Evolutionary conservation across 371 early-diverging fungal genomes (phyloP).

Genomic region (Mucor racemosus): DNA sequence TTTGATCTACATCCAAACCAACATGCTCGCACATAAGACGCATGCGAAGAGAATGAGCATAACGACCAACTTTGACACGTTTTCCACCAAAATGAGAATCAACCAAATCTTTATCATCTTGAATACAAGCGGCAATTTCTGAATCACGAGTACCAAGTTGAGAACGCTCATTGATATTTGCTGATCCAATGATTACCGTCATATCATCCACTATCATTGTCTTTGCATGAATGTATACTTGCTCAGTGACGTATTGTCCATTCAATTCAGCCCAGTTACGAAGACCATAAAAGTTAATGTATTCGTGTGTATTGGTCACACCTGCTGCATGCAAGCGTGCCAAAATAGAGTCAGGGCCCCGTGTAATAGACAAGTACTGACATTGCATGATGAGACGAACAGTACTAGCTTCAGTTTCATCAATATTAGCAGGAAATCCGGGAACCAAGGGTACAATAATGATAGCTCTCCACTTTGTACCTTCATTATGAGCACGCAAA

Average conservation of each 20-base stretch:
- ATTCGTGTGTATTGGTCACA: constrained; percentile 59
- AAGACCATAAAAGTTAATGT: constrained; percentile 70
- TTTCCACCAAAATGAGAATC: constrained; percentile 64
- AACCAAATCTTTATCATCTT: constrained; percentile 65
- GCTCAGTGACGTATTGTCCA: constrained; percentile 72
- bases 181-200: constrained; percentile 81
- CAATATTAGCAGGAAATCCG: constrained; percentile 81
- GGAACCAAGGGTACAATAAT: constrained; percentile 88
- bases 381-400: constrained; percentile 76
- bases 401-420: constrained; percentile 72
- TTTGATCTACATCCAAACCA: constrained; percentile 59
- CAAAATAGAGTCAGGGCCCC: constrained; percentile 72
- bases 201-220: constrained; percentile 85
- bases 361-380: constrained; percentile 77
- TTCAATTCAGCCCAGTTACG: constrained; percentile 59
- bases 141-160: constrained; percentile 86
- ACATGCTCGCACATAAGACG: constrained; percentile 82
- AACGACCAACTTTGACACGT: constrained; percentile 63
- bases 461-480: constrained; percentile 75
- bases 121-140: constrained; percentile 80
- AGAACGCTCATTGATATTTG: constrained; percentile 88
- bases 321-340: constrained; percentile 62
- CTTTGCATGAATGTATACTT: constrained; percentile 88
- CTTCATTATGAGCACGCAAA: constrained; percentile 64
- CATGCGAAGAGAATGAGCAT: constrained; percentile 73